Evolutionary conservation across 768 basidiomycete genomes (phyloP).

Genomic region (Leucocoprinus leucothites): DNA sequence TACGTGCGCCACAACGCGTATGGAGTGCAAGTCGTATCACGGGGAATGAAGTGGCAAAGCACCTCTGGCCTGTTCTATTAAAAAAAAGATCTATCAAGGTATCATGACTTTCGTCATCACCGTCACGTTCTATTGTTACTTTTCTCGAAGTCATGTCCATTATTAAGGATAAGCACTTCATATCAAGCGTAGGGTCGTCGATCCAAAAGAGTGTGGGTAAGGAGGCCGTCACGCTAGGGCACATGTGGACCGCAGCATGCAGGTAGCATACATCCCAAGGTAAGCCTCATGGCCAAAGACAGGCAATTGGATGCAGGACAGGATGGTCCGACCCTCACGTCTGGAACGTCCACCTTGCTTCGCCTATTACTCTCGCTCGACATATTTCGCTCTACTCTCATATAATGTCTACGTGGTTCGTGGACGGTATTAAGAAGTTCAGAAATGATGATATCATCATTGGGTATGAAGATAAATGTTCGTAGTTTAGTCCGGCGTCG

Average conservation of each 20-base stretch:
- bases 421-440: conserved; percentile 4
- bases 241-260: background rate
- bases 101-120: too few species aligned
- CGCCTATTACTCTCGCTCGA: background rate
- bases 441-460: conserved; percentile 9
- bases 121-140: too few species aligned
- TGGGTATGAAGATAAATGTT: background rate
- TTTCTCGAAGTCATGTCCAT: too few species aligned
- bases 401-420: conserved; percentile 10
- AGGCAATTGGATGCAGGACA: background rate
- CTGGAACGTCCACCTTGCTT: background rate
- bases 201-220: too few species aligned
- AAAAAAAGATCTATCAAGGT: too few species aligned
- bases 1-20: too few species aligned
- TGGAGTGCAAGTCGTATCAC: too few species aligned
- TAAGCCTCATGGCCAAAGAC: background rate
- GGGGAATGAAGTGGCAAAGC: too few species aligned
- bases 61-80: too few species aligned
- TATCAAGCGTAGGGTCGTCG: too few species aligned
- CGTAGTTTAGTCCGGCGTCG: background rate
- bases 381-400: background rate
- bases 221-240: too few species aligned
- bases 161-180: too few species aligned
- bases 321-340: background rate
- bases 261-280: background rate